Conservation (phyloP, 257 asterid species). For the Lycium barbarum region DNA sequence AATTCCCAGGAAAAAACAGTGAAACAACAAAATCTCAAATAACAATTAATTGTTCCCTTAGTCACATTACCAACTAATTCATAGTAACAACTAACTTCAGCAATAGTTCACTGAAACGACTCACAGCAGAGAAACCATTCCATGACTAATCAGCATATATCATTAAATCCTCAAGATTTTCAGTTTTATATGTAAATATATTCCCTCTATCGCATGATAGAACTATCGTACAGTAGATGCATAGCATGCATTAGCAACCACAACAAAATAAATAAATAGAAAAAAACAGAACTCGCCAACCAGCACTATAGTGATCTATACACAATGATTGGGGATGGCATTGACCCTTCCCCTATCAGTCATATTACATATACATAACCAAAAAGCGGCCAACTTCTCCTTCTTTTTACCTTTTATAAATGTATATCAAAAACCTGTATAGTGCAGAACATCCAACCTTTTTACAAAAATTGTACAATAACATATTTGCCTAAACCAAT, state of each 20-base stretch:
- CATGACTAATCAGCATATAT: not conserved
- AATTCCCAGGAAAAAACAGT: not conserved
- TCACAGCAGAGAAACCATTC: not conserved
- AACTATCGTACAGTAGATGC: not conserved
- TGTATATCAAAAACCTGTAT: not conserved
- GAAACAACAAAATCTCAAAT: not conserved
- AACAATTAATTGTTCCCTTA: not conserved
- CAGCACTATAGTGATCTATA: not conserved
- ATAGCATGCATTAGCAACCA: conserved; percentile 13
- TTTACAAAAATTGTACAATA: not conserved
- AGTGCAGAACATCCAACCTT: not conserved
- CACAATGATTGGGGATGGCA: not conserved
- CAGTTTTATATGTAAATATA: not conserved
- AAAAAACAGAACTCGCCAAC: not conserved
- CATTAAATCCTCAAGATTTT: conserved; percentile 7
- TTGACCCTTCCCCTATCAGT: not conserved
- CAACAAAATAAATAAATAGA: not conserved
- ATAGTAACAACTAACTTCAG: not conserved
- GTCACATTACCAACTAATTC: not conserved
- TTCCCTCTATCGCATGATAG: not conserved
- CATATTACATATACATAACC: not conserved
- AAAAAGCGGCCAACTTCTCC: not conserved
- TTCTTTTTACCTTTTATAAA: not conserved
- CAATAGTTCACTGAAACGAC: not conserved
- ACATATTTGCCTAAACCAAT: not conserved